Base-by-base conservation (phyloP, 495 filamentous ascomycete species). In the Astrothelium subdiscretum region DNA sequence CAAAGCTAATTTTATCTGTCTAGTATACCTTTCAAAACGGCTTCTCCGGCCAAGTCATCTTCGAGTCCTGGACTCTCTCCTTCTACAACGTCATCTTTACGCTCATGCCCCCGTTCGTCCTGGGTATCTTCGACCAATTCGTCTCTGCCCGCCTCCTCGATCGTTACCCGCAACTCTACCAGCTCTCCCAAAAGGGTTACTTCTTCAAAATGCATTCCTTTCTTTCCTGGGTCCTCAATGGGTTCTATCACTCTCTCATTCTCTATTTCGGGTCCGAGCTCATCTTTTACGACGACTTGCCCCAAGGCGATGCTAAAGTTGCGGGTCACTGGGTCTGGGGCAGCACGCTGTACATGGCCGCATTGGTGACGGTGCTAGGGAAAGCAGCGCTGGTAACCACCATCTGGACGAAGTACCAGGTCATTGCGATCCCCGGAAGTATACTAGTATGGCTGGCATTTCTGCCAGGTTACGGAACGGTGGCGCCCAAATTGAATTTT, bases 31-130 rank as follows among this genome's bases (percentile, higher is more conserved):
- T 99, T 77, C 90, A 96, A 85, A 97, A 99, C 71, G 89, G 87
- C 64, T 99, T 97, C 75, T 97, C 94, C 1, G 95, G 94, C 66
- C 85, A 96, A 72, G 91, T 97, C 67, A 99, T 99, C 72, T 97
- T 92, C 83, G 95, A 99, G 76, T 97, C 92, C 15, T 99, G 95
- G 95, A 97, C 92, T 1, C 79, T 99, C 15, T 96, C 95, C 15
- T 95, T 96, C 79, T 99, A 97, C 81, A 99, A 99, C 78, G 91
- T 99, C 73, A 87, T 99, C 73, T 99, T 96, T 76, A 97, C 95
- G 10, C 87, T 95, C 48, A 76, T 97, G 32, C 95, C 95, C 42
- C 95, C 95, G 1, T 86, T 99, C 51, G 92, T 87, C 29, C 89
- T 99, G 75, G 95, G 95, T 66, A 95, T 97, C 66, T 92, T 96